Percentiles rank a stretch among this genome's conserved stretches.
Conservation (phyloP, 108 stramenopile genomes). For the Nitzschia sp. region DNA sequence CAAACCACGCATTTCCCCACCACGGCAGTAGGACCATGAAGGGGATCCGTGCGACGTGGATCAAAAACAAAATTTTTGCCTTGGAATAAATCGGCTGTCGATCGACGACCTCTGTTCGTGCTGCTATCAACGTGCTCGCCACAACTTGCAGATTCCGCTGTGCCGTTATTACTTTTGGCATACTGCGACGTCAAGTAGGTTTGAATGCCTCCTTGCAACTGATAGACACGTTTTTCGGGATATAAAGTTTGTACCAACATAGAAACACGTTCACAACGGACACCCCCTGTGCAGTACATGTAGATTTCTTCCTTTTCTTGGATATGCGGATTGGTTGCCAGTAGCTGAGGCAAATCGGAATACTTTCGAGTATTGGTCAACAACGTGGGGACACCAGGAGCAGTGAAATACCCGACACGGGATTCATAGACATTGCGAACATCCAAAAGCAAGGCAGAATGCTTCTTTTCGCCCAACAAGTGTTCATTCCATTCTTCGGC, state of each 20-base stretch:
- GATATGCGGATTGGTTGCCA: constrained; percentile 45
- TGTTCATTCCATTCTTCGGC: constrained; percentile 73
- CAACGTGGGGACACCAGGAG: constrained; percentile 46
- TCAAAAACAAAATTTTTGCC: constrained; percentile 93
- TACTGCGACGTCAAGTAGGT: constrained; percentile 53
- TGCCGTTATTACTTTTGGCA: background rate
- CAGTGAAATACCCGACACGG: constrained; percentile 68
- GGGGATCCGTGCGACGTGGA: constrained; percentile 64
- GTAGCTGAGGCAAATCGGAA: constrained; percentile 64
- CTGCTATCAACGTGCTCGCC: background rate
- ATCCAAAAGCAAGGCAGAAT: constrained; percentile 61
- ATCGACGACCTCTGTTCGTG: constrained; percentile 4
- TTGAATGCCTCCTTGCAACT: constrained; percentile 83
- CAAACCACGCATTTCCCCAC: constrained; percentile 75
- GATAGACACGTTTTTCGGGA: constrained; percentile 56
- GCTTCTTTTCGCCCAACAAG: background rate
- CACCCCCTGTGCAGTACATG: constrained; percentile 81
- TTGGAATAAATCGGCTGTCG: constrained; percentile 61
- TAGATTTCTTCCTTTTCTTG: constrained; percentile 59
- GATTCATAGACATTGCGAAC: constrained; percentile 81
- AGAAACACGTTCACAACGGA: constrained; percentile 79
- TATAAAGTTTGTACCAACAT: constrained; percentile 67
- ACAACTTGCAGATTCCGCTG: background rate
- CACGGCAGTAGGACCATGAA: constrained; percentile 28
- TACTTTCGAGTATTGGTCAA: constrained; percentile 84